phyloP scores from a whole-genome alignment of 306 rosid species.

The Glycine soja region DNA sequence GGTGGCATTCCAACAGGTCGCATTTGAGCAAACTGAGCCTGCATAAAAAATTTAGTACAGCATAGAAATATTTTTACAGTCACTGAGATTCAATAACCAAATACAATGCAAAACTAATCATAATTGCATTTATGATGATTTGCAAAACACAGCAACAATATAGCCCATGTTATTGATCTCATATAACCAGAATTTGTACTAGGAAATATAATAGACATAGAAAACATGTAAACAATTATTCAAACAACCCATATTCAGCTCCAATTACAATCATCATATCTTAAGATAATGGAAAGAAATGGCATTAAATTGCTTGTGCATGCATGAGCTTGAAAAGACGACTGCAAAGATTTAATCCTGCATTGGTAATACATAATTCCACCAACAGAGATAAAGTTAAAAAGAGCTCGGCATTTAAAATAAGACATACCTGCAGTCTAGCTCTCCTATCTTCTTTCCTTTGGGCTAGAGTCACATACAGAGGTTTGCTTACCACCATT shows the following conservation, averaged over 20 bases:
- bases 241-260: constrained; percentile 9
- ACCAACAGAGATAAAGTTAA: constrained; percentile 1
- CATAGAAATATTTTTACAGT: constrained; percentile 9
- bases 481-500: constrained; percentile 91
- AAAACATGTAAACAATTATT: neutral
- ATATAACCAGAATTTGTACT: neutral
- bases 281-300: constrained; percentile 6
- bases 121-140: constrained; percentile 1
- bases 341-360: constrained; percentile 4
- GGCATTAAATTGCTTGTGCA: neutral
- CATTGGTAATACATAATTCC: neutral
- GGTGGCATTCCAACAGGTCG: constrained; percentile 86
- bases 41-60: constrained; percentile 37
- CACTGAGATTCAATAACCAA: constrained; percentile 10
- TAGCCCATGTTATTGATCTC: constrained; percentile 13
- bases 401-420: neutral
- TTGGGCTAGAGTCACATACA: constrained; percentile 97
- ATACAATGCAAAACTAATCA: constrained; percentile 6
- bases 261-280: neutral
- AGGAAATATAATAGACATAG: neutral
- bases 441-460: constrained; percentile 98
- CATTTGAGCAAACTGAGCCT: constrained; percentile 99
- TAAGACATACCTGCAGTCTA: constrained; percentile 77
- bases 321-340: constrained; percentile 1
- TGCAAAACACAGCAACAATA: constrained; percentile 1